Percentiles rank a stretch among this genome's conserved stretches.
phyloP scores from a whole-genome alignment of 2,329 filamentous ascomycete genomes.

The Sclerotinia spermophila region DNA sequence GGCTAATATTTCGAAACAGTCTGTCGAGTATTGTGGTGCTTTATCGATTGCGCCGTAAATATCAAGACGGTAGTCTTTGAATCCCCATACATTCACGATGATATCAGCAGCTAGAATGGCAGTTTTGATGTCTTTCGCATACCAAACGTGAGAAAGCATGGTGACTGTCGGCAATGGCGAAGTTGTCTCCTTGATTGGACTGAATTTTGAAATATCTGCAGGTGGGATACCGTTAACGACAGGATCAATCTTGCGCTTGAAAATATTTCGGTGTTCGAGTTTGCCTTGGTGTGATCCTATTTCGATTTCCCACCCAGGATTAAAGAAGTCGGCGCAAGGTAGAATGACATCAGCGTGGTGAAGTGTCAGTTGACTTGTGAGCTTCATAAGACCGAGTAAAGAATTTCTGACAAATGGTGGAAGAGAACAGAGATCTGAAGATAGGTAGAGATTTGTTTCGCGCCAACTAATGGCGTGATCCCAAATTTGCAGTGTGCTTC shows the following conservation, averaged over 20 bases:
- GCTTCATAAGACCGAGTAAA: conserved; percentile 31
- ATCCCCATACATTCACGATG: conserved; percentile 64
- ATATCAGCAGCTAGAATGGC: conserved; percentile 61
- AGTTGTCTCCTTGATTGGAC: conserved; percentile 56
- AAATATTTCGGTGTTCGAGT: conserved; percentile 54
- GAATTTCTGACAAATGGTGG: conserved; percentile 34
- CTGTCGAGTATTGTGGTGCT: conserved; percentile 57
- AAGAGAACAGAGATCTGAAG: conserved; percentile 31
- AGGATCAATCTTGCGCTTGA: conserved; percentile 58
- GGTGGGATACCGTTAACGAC: conserved; percentile 59
- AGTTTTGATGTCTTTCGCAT: conserved; percentile 59
- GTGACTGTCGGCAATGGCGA: conserved; percentile 58
- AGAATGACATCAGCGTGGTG: conserved; percentile 57
- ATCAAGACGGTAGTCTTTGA: conserved; percentile 58
- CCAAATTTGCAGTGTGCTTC: conserved; percentile 59
- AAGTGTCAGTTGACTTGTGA: conserved; percentile 20
- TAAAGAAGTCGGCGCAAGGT: conserved; percentile 59
- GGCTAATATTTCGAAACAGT: conserved; percentile 46
- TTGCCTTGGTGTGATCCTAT: conserved; percentile 56
- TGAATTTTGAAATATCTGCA: conserved; percentile 54
- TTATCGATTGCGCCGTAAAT: conserved; percentile 63
- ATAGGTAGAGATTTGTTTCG: conserved; percentile 46
- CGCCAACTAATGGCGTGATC: conserved; percentile 56
- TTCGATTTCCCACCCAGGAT: conserved; percentile 61
- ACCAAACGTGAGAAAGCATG: conserved; percentile 60